Evolutionary conservation across 2,329 filamentous ascomycete genomes (phyloP), one percentile per base, ranked within the genome.

Genomic region (Phialophora macrospora): DNA sequence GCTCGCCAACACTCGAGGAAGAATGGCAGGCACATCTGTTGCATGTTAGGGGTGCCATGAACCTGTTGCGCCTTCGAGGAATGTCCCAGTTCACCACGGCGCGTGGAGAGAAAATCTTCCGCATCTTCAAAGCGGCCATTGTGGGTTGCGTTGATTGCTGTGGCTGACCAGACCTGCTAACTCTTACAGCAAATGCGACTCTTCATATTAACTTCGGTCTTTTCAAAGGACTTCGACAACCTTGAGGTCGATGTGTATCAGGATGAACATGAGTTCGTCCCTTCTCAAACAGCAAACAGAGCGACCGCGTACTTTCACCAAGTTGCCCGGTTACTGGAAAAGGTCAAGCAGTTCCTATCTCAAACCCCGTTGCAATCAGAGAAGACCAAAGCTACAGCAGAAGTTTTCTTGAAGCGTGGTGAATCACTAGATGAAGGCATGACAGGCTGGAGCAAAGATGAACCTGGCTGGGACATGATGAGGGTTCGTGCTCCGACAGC

Each of bases 391-490:
- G 32, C 52, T 22, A 12, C 41, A 1, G 38, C 28, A 4, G 55
- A 63, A 20, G 44, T 55, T 4, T 58, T 68, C 11, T 52, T 72
- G n/a, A 56, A 68, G 26, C 62, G 62, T 12, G 70, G 65, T 44
- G 65, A 70, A 41, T 44, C 60, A 26, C 14, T 71, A 22, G 70
- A 72, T 41, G 63, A 56, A 22, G 60, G 26, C 30, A 71, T 71
- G 70, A 41, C 59, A 17, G 62, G 46, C 30, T 72, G 70, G 70
- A 65, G 63, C 65, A 71, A 71, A 30, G 60, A 66, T 24, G 70
- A 72, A 52, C 66, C 68, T 12, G 68, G 66, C 3, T 72, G 70
- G 70, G 68, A 70, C 41, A 67, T 71, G 62, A 67, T 72, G 70
- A 46, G 44, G 6, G 64, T 71, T 20, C 63, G 61, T 22, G 61